Percentiles rank a stretch among this genome's conserved stretches.
Conservation (phyloP, 2,329 filamentous ascomycete species). For the Falciphora oryzae region DNA sequence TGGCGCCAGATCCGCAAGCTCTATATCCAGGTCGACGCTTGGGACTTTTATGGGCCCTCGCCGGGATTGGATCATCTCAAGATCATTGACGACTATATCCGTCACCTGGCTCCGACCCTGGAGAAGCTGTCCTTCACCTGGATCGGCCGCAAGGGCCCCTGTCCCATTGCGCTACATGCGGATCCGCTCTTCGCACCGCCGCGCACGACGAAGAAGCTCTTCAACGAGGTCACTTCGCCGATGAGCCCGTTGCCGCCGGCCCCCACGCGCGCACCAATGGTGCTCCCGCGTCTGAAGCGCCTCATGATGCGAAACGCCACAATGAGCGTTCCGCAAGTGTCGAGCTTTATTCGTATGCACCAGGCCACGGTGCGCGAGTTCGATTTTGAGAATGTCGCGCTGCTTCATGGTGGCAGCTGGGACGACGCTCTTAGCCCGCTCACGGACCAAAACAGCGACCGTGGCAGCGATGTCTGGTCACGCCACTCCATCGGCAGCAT, state of each 20-base stretch:
- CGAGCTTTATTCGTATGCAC: slow-evolving; percentile 62
- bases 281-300: slow-evolving; percentile 61
- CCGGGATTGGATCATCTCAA: slow-evolving; percentile 65
- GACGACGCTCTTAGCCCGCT: slow-evolving; percentile 75
- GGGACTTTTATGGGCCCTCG: slow-evolving; percentile 55
- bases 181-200: slow-evolving; percentile 63
- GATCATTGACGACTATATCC: slow-evolving; percentile 75
- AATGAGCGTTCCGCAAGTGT: slow-evolving; percentile 66
- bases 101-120: slow-evolving; percentile 59
- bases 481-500: slow-evolving; percentile 29
- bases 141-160: slow-evolving; percentile 67
- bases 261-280: slow-evolving; percentile 47
- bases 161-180: slow-evolving; percentile 63
- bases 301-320: slow-evolving; percentile 68
- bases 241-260: slow-evolving; percentile 56
- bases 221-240: slow-evolving; percentile 57
- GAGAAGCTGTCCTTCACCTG: slow-evolving; percentile 73
- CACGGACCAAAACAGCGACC: slow-evolving; percentile 40
- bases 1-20: slow-evolving; percentile 77
- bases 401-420: slow-evolving; percentile 67
- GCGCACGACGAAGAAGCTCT: slow-evolving; percentile 49
- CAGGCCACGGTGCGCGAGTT: slow-evolving; percentile 66
- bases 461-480: slow-evolving; percentile 35
- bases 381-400: slow-evolving; percentile 69
- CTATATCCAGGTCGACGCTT: slow-evolving; percentile 65